These are phyloP conservation scores for Hanseniaspora mollemarum DNA, from an alignment of 805 yeast species.

Conservation along the genomic window DNA sequence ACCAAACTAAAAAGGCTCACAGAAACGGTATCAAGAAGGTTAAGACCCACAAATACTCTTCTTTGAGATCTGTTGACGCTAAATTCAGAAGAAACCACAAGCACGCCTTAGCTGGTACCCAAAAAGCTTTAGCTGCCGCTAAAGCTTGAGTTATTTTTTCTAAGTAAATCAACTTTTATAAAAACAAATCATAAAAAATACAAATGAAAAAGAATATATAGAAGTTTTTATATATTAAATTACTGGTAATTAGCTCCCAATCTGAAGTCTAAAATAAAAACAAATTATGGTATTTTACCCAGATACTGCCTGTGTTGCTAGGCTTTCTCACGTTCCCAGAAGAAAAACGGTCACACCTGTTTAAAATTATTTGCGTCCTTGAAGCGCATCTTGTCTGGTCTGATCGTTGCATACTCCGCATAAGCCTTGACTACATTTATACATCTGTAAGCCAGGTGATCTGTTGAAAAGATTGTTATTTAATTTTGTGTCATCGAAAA, in stretches of 20 bases:
- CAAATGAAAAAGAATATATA: neutral
- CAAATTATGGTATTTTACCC: no score
- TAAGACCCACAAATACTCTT: constrained; percentile 93
- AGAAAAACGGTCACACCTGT: no score
- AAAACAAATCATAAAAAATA: neutral
- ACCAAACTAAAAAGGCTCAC: constrained; percentile 99
- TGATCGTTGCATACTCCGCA: no score
- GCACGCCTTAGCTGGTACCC: constrained; percentile 96
- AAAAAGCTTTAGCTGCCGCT: constrained; percentile 80
- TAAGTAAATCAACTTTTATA: neutral
- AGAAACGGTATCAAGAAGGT: constrained; percentile 99
- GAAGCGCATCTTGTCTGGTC: no score
- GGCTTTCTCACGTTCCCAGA: no score
- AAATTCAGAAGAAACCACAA: constrained; percentile 99
- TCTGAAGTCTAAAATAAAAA: neutral
- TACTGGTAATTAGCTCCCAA: neutral
- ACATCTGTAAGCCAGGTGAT: no score
- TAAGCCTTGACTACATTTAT: no score
- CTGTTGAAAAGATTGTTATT: no score
- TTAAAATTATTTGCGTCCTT: no score
- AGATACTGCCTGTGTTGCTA: no score
- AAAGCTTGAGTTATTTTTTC: constrained; percentile 35
- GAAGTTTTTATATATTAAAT: neutral
- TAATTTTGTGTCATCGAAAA: no score
- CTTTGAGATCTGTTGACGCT: constrained; percentile 97